A percentile compares a stretch with the other conserved stretches of the same genome.
These are phyloP conservation scores for Oryza officinalis DNA, from an alignment of 176 grass and related monocot genomes.

Conservation along the genomic window DNA sequence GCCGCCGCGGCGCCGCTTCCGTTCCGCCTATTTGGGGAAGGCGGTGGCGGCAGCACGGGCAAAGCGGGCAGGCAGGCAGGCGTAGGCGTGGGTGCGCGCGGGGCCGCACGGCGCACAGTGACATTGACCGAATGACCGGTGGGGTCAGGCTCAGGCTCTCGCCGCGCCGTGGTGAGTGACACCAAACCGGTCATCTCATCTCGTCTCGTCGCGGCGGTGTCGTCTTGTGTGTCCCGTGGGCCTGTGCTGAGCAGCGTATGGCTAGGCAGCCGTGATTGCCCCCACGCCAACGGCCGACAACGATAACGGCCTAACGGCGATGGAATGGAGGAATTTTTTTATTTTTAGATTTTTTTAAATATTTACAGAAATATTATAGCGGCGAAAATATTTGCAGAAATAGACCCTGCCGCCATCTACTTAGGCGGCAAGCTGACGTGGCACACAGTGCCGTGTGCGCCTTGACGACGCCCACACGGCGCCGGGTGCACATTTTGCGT, in stretches of 20 bases:
- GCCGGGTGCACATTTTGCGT: too few relatives aligned
- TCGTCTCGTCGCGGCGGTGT: neutral
- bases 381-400: too few relatives aligned
- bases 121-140: conserved; percentile 25
- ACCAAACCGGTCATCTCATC: conserved; percentile 15
- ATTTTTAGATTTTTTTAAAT: too few relatives aligned
- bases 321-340: too few relatives aligned
- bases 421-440: too few relatives aligned
- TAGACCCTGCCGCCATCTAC: too few relatives aligned
- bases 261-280: too few relatives aligned
- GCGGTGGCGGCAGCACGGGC: neutral
- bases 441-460: too few relatives aligned
- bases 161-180: neutral
- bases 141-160: neutral
- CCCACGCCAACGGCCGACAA: too few relatives aligned
- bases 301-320: too few relatives aligned
- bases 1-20: neutral
- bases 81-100: neutral
- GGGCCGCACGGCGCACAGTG: neutral
- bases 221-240: neutral
- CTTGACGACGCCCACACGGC: too few relatives aligned
- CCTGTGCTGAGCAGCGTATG: neutral
- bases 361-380: too few relatives aligned
- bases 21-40: neutral
- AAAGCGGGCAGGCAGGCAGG: neutral